Conservation (phyloP, 2,329 filamentous ascomycete species). For the Microdochium bolleyi region DNA sequence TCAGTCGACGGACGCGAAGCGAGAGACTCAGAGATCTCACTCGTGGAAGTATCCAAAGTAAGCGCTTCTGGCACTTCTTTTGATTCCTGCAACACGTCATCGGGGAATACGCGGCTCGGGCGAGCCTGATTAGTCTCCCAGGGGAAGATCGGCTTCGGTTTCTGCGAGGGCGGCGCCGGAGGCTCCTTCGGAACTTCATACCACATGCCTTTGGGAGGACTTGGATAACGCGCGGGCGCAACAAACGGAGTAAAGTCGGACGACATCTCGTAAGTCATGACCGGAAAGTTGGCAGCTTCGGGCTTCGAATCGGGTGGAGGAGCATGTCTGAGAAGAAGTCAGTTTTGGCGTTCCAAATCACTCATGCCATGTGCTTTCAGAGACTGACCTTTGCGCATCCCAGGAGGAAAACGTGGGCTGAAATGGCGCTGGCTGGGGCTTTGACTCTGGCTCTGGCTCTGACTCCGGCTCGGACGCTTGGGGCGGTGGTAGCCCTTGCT, state of each 20-base stretch:
- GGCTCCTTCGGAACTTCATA: constrained; percentile 68
- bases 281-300: constrained; percentile 79
- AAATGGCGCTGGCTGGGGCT: constrained; percentile 23
- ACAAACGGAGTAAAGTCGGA: constrained; percentile 67
- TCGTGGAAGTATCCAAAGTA: constrained; percentile 5
- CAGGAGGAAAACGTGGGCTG: constrained; percentile 28
- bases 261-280: constrained; percentile 76
- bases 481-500: constrained; percentile 12
- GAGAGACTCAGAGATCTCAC: constrained; percentile 8
- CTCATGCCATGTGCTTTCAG: neutral
- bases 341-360: constrained; percentile 3
- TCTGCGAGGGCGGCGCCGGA: constrained; percentile 44
- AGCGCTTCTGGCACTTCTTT: neutral
- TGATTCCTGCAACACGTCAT: constrained; percentile 32
- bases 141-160: constrained; percentile 70
- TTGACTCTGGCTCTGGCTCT: constrained; percentile 25
- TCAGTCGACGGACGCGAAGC: constrained; percentile 19
- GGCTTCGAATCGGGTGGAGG: constrained; percentile 63
- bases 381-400: constrained; percentile 45
- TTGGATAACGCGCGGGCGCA: constrained; percentile 69
- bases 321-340: constrained; percentile 43
- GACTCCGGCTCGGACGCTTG: constrained; percentile 27
- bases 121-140: constrained; percentile 70
- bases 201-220: constrained; percentile 81
- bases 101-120: constrained; percentile 57